phyloP scores from a whole-genome alignment of 495 filamentous ascomycete genomes.

The Trichoderma virens region DNA sequence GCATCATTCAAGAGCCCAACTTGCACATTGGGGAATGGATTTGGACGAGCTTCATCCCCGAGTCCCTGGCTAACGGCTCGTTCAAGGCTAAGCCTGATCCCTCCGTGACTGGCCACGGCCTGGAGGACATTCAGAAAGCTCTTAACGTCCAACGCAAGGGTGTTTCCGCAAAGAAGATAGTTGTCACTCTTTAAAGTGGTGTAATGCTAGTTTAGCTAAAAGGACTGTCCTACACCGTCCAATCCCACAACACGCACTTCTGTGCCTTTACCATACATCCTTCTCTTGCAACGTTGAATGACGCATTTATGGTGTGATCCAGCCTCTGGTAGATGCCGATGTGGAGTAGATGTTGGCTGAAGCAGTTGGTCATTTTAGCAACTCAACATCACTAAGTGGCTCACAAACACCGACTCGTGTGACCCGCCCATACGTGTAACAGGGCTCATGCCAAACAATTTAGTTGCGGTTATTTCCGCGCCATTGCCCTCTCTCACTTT shows the following conservation, averaged over 20 bases:
- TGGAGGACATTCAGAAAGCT: neutral
- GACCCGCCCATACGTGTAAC: neutral
- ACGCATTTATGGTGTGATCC: neutral
- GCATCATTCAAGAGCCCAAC: neutral
- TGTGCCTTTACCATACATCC: neutral
- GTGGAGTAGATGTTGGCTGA: neutral
- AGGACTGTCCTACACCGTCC: neutral
- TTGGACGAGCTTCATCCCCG: neutral
- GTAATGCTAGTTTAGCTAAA: neutral
- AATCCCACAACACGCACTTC: neutral
- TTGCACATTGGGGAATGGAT: neutral
- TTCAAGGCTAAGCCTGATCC: neutral
- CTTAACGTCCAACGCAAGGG: neutral
- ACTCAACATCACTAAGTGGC: neutral
- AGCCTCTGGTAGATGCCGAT: neutral
- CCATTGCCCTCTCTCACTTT: no score
- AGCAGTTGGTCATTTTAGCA: neutral
- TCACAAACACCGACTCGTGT: no score
- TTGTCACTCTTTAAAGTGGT: neutral
- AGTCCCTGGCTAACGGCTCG: neutral
- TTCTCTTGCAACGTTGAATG: neutral
- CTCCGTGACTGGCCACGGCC: neutral
- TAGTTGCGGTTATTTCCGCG: neutral
- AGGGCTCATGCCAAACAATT: neutral
- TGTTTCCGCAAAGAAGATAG: neutral